Percentiles rank a stretch among this genome's conserved stretches.
phyloP scores from a whole-genome alignment of 2,329 filamentous ascomycete genomes.

The Corynespora cassiicola region DNA sequence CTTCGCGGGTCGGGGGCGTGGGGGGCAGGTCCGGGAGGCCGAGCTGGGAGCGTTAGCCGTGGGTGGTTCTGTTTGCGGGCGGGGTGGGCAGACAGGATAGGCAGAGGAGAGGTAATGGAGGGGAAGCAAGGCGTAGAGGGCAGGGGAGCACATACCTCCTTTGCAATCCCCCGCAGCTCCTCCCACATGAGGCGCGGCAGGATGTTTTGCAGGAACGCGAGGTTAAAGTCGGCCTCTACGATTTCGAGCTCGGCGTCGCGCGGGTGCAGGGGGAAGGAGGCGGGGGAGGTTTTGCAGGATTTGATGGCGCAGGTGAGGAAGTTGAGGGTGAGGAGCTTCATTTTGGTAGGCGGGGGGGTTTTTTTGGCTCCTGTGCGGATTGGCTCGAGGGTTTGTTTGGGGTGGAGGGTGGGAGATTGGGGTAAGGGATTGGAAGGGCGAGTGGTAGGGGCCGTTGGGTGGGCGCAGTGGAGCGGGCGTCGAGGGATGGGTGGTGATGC shows the following conservation, averaged over 20 bases:
- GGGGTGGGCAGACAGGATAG: not conserved
- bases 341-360: constrained; percentile 47
- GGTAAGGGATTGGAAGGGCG: too few species aligned
- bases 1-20: constrained; percentile 36
- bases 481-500: too few species aligned
- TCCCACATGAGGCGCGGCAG: constrained; percentile 89
- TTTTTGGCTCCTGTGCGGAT: too few species aligned
- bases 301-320: constrained; percentile 97
- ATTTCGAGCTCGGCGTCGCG: constrained; percentile 90
- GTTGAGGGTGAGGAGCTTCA: constrained; percentile 96
- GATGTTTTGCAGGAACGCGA: constrained; percentile 81
- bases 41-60: too few species aligned
- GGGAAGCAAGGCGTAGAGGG: not conserved
- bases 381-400: too few species aligned
- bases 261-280: constrained; percentile 89
- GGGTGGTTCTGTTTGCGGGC: too few species aligned
- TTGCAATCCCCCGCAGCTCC: constrained; percentile 75
- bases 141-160: constrained; percentile 65
- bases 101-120: not conserved
- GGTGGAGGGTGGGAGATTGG: too few species aligned
- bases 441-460: too few species aligned
- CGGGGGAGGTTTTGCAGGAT: constrained; percentile 81
- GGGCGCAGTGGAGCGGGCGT: too few species aligned
- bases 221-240: constrained; percentile 81
- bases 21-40: constrained; percentile 76